phyloP scores from a whole-genome alignment of 192 early-diverging fungal genomes.

The Backusella liffmaniae region DNA sequence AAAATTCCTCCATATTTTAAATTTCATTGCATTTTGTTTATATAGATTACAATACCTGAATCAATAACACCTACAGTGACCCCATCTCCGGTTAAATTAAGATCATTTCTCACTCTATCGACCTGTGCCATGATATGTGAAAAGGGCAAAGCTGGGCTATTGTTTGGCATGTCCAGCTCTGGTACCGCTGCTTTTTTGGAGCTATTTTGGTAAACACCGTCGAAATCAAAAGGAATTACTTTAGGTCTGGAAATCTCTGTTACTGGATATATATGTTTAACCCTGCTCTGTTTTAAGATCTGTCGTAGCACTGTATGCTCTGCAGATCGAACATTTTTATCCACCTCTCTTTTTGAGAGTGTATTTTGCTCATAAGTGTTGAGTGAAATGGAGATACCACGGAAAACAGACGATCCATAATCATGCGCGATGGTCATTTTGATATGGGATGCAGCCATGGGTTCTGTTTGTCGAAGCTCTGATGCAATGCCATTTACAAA shows the following conservation, averaged over 20 bases:
- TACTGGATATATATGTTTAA: constrained; percentile 19
- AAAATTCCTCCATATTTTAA: constrained; percentile 1
- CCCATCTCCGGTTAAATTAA: constrained; percentile 59
- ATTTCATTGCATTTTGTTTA: neutral
- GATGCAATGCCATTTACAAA: constrained; percentile 11
- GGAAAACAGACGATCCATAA: constrained; percentile 16
- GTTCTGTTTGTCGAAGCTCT: neutral
- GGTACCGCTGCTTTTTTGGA: neutral
- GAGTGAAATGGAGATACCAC: constrained; percentile 20
- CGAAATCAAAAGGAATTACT: neutral
- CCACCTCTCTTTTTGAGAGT: neutral
- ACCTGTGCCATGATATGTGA: constrained; percentile 55
- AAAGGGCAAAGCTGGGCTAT: constrained; percentile 17
- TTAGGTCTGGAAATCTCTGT: constrained; percentile 14
- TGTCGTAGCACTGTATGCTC: constrained; percentile 6
- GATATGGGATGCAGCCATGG: neutral
- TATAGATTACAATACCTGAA: constrained; percentile 40
- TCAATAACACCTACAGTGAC: constrained; percentile 69
- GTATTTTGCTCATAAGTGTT: neutral
- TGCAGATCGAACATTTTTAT: neutral
- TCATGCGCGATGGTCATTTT: constrained; percentile 17
- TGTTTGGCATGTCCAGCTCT: neutral
- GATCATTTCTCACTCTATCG: constrained; percentile 38
- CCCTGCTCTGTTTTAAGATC: neutral
- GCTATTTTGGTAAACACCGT: neutral